Evolutionary conservation across 2,329 filamentous ascomycete species (phyloP).

Genomic region (Zasmidium cellare): DNA sequence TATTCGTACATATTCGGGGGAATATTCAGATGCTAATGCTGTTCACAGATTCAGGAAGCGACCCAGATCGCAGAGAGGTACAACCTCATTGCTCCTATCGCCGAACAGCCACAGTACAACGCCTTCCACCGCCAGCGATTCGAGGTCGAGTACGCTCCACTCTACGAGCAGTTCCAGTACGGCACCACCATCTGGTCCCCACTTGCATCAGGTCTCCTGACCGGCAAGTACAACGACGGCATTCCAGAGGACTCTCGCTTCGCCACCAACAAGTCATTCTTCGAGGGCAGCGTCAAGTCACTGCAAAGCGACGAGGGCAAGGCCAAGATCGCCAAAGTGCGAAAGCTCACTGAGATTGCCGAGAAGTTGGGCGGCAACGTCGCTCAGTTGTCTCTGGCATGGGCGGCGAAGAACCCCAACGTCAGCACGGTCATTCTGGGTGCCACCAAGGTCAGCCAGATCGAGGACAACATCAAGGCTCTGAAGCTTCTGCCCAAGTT

Average conservation of each 20-base stretch:
- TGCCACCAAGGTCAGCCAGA: constrained; percentile 49
- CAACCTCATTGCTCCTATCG: constrained; percentile 59
- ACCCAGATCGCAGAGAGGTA: constrained; percentile 56
- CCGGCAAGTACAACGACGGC: constrained; percentile 65
- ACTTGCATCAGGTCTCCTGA: constrained; percentile 58
- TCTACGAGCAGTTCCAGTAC: constrained; percentile 58
- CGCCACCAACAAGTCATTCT: constrained; percentile 58
- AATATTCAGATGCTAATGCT: background rate
- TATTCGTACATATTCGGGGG: background rate
- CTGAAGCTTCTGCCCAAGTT: constrained; percentile 43
- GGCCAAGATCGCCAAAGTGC: constrained; percentile 59
- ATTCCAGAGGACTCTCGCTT: constrained; percentile 63
- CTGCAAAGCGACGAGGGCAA: constrained; percentile 52
- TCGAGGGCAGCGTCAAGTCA: constrained; percentile 56
- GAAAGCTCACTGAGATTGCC: constrained; percentile 52
- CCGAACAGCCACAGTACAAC: constrained; percentile 61
- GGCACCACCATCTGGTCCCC: constrained; percentile 60
- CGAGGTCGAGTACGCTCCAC: constrained; percentile 60
- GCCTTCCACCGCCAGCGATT: constrained; percentile 62
- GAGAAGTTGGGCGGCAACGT: constrained; percentile 50
- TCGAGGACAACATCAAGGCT: constrained; percentile 51
- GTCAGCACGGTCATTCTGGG: constrained; percentile 59
- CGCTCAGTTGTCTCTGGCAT: constrained; percentile 59
- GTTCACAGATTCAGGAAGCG: constrained; percentile 54
- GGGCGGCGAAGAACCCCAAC: constrained; percentile 59